These are phyloP conservation scores for Silene latifolia DNA, from an alignment of 148 eudicot species.

Conservation along the genomic window DNA sequence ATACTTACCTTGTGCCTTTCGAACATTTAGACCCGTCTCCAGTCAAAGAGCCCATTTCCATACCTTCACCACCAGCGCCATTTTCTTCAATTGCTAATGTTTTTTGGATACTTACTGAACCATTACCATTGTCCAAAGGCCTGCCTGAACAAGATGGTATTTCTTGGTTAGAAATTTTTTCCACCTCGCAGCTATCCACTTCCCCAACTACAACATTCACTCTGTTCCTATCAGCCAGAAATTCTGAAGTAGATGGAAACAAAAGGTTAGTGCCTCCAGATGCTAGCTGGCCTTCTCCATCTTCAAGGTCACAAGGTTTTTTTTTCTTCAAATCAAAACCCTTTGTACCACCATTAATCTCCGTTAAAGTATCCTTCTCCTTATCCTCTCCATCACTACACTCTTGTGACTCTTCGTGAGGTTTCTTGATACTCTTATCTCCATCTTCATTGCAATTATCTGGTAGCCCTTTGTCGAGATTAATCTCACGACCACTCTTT, in stretches of 20 bases:
- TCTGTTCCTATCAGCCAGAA: constrained; percentile 8
- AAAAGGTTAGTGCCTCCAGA: background rate
- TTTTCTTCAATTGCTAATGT: too few species aligned
- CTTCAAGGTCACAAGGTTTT: constrained; percentile 19
- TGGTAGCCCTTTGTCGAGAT: background rate
- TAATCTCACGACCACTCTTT: background rate
- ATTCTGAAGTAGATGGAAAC: constrained; percentile 12
- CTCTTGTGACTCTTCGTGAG: constrained; percentile 17
- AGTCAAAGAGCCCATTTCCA: constrained; percentile 3
- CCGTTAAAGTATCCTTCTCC: constrained; percentile 19
- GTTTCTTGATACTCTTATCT: constrained; percentile 12
- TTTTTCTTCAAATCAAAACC: constrained; percentile 8
- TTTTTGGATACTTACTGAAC: background rate
- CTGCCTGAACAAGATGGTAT: constrained; percentile 12
- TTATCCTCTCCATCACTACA: constrained; percentile 22
- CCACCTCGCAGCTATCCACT: constrained; percentile 11
- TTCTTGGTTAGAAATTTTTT: constrained; percentile 22
- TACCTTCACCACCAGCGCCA: constrained; percentile 15
- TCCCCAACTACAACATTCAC: constrained; percentile 1
- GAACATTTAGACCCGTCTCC: constrained; percentile 21
- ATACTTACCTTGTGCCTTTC: constrained; percentile 24
- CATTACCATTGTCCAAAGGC: constrained; percentile 23
- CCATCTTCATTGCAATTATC: constrained; percentile 14
- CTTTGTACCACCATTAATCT: constrained; percentile 11
- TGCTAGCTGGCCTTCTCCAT: constrained; percentile 15